Conservation (phyloP, 2,329 filamentous ascomycete genomes). For the Juglanconis sp. region DNA sequence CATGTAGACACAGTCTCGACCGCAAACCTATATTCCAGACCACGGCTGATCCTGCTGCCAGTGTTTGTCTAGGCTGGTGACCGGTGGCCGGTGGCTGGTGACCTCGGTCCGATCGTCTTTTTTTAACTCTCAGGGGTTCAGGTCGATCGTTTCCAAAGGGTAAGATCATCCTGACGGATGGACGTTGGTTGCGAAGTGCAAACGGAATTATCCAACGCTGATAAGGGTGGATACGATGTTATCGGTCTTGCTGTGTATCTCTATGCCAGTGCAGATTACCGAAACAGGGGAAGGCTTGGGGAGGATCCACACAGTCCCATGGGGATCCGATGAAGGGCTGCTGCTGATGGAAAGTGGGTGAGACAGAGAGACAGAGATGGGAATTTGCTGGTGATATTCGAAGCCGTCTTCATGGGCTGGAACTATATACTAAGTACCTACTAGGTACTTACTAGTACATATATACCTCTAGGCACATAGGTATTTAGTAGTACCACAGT, state of each 20-base stretch:
- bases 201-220: slow-evolving; percentile 11
- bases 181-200: not conserved
- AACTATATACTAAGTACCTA: not conserved
- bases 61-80: no score
- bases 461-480: no score
- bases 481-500: no score
- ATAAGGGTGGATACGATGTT: slow-evolving; percentile 10
- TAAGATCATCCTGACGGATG: not conserved
- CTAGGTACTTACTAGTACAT: not conserved
- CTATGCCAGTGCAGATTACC: slow-evolving; percentile 2
- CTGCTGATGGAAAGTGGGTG: not conserved
- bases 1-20: no score
- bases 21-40: no score
- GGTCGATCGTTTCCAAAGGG: no score
- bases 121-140: no score
- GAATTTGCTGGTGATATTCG: not conserved
- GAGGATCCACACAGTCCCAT: slow-evolving; percentile 3
- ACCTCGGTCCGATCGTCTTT: no score
- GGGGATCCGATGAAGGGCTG: slow-evolving; percentile 1
- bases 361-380: not conserved
- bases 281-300: slow-evolving; percentile 7
- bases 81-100: no score
- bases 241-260: not conserved
- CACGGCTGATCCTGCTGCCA: no score
- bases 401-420: not conserved